Evolutionary conservation across 768 basidiomycete species (phyloP), one percentile per base, ranked within the genome.

Genomic region (Sarcodon sp.): DNA sequence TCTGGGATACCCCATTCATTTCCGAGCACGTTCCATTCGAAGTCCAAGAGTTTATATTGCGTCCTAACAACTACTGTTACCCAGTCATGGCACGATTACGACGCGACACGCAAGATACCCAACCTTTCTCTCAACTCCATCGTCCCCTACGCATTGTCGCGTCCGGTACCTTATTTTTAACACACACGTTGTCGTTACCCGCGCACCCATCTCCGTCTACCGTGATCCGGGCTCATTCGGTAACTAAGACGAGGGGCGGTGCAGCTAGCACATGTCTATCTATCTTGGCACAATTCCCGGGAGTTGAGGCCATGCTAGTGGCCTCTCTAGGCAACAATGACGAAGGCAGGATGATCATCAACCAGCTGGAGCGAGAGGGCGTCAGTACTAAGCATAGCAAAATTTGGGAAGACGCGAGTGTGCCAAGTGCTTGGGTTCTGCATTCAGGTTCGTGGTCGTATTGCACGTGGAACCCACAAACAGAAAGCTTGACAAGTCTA

Each of bases 391-490:
- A 74, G 45, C 85, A 77, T 55, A 83, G 82, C 66, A 86, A 87
- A 62, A 61, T 84, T 16, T 81, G 81, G 78, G 74, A 77, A 27
- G 74, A 75, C 8, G 73, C 77, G 12, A 79, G 82, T 45, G 83
- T 89, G 18, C 87, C 87, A 1, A 77, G 73, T 46, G 86, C 88
- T 13, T 91, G 87, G 84, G 78, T 91, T 34, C 57, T 91, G 31
- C 77, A 86, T 63, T 73, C 84, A 45, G 74, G 85, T 83, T 57
- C 52, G 72, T 55, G 8, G 9, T 15, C 33, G 33, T 31, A 10
- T 46, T 8, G 1, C 13, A 6, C 8, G 4, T 9, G 27, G 39
- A 41, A 13, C 2, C n/a, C 13, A 27, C 21, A 27, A 27, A 21
- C 45, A 44, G 13, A 10, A 39, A 31, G 13, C 35, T 31, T 44